These are phyloP conservation scores for Salvia miltiorrhiza DNA, from an alignment of 257 asterid species.

Conservation along the genomic window DNA sequence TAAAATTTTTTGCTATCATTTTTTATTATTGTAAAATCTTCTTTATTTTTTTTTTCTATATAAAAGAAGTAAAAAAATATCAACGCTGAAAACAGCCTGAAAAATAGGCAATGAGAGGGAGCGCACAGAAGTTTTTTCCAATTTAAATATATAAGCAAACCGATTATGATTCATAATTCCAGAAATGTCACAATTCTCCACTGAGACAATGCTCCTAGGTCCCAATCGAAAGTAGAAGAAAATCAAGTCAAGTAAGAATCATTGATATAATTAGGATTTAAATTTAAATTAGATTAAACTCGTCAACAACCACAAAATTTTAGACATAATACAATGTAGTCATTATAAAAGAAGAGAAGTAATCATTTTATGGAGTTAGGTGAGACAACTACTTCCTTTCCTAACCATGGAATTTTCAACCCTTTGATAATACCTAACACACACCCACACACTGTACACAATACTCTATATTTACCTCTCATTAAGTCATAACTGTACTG, in stretches of 20 bases:
- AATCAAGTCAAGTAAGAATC: background rate
- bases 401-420: slow-evolving; percentile 1
- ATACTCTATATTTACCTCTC: background rate
- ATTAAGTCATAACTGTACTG: background rate
- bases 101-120: too few species aligned
- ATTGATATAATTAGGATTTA: background rate
- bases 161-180: background rate
- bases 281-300: slow-evolving; percentile 9
- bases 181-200: background rate
- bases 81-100: too few species aligned
- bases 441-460: background rate
- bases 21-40: too few species aligned
- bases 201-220: background rate
- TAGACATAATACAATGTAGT: slow-evolving; percentile 15
- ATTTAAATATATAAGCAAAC: too few species aligned
- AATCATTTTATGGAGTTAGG: slow-evolving; percentile 33
- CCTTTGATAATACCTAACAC: slow-evolving; percentile 21
- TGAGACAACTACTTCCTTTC: slow-evolving; percentile 28
- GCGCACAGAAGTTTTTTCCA: too few species aligned
- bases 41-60: too few species aligned
- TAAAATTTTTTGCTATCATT: too few species aligned
- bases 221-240: background rate
- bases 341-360: background rate
- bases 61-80: too few species aligned
- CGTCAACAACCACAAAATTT: slow-evolving; percentile 5